Conservation (phyloP, 73 alveolate species). For the Symbiodinium pilosum region DNA sequence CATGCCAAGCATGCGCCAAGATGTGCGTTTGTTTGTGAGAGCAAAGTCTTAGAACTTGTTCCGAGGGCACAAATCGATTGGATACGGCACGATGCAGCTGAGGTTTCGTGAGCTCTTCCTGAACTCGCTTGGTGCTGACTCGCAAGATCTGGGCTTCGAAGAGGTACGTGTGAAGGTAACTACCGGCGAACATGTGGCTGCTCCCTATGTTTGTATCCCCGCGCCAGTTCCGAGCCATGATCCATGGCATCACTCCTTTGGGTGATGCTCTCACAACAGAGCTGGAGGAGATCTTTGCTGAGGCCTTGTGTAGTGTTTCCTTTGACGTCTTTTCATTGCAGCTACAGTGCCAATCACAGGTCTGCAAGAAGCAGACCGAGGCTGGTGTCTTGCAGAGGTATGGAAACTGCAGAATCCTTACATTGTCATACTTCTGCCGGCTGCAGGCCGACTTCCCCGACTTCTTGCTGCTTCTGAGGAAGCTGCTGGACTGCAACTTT, state of each 20-base stretch:
- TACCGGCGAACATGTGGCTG: neutral
- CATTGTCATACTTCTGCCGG: neutral
- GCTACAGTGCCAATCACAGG: neutral
- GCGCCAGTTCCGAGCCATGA: conserved; percentile 18
- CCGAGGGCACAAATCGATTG: no score
- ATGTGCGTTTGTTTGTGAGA: no score
- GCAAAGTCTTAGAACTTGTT: no score
- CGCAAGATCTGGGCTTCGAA: conserved; percentile 10
- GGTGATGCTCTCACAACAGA: neutral
- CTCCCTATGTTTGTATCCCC: neutral
- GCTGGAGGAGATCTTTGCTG: conserved; percentile 28
- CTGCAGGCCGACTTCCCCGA: conserved; percentile 1
- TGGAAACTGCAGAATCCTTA: neutral
- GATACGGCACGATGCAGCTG: neutral
- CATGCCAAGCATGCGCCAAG: no score
- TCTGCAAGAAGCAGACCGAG: conserved; percentile 8
- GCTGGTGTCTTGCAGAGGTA: neutral
- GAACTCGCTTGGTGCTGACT: neutral
- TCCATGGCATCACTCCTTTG: neutral
- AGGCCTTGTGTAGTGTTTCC: neutral
- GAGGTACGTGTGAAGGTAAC: neutral
- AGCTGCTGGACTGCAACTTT: neutral
- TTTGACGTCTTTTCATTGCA: neutral
- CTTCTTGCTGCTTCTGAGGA: neutral
- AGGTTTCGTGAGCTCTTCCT: conserved; percentile 11